Evolutionary conservation across 2,329 filamentous ascomycete genomes (phyloP), one percentile per base, ranked within the genome.

Genomic region (Aspergillus glaucus): DNA sequence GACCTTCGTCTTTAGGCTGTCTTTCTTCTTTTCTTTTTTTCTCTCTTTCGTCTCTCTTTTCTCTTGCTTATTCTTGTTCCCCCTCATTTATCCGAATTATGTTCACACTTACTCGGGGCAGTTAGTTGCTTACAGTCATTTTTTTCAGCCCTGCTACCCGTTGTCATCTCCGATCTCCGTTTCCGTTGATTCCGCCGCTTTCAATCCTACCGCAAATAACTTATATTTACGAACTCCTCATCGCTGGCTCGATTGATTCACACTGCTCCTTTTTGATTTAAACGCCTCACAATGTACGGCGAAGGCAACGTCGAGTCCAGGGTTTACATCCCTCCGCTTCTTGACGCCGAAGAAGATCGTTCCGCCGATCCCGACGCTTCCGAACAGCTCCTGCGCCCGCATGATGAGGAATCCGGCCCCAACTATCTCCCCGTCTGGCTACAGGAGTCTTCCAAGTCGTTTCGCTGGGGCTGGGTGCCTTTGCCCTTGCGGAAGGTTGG

Each of bases 401-500:
- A 61, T 44, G 58, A 65, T 40, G 63, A 63, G 51, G 56, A 64
- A 41, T 54, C 56, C 39, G 56, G 55, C 46, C 34, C 50, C 36
- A 45, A 36, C 21, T 53, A 55, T 41, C 57, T 76, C 19, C 74
- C 74, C 32, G 63, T 76, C 47, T 77, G 74, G 74, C 55, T 76
- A 49, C 66, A 66, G 48, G 73, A 76, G 52, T 73, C 72, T 7
- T 74, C 72, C 46, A 71, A 69, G 46, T 70, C 71, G 3, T 75
- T 74, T 52, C 71, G 64, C 53, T 76, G 70, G 69, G 63, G 62
- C 57, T 76, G 74, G 74, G 67, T 77, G 4, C 74, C 74, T 3
- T 54, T 74, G 14, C 70, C 71, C 0, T 43, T 76, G 15, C 63
- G 74, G 44, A 74, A 74, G 47, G 70, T 65, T 42, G 71, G 62